Base-by-base conservation (phyloP, 768 basidiomycete genomes). In the Exidia glandulosa region DNA sequence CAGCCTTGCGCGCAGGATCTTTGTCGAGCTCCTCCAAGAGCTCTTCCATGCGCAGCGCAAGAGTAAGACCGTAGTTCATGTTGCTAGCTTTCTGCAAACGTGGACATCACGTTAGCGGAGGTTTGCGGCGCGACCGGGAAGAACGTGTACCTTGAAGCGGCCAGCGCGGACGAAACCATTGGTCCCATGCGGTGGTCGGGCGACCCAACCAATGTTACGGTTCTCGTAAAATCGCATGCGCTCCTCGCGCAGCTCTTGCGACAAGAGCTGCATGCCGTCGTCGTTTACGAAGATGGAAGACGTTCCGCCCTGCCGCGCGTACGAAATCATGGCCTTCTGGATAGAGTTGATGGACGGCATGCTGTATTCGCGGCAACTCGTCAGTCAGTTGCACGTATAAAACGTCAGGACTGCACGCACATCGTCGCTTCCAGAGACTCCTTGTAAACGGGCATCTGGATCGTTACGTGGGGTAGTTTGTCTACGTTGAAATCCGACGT, bases 1-100 rank as follows among this genome's bases (percentile, higher is more conserved):
- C 66, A 9, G 74, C 75, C 54, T 84, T 77, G 69, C 77, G 79
- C 59, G 75, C 73, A 79, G 80, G 76, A 81, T 76, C 61, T 23
- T 60, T 59, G 14, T 68, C 64, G n/a, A 77, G 65, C 1, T 64
- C 69, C 55, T 72, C 71, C 66, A 81, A 73, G 56, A 77, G 70
- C 61, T 77, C 75, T 67, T 83, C 81, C 63, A 82, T 69, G 58
- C 83, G 79, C 32, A 90, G 75, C 3, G 84, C 85, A 4, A 91
- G 76, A 66, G 83, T 73, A n/a, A 79, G 76, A 0, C 80, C 90
- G 65, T 87, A 92, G 69, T 94, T 94, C 86, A 94, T 85, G 72
- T 95, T 95, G 19, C 83, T 86, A 1, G 91, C 91, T 73, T 95
- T 95, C 77, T n/a, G n/a, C n/a, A n/a, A n/a, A n/a, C n/a, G n/a